phyloP scores from a whole-genome alignment of 2,329 filamentous ascomycete genomes.

The Aureobasidium subglaciale region DNA sequence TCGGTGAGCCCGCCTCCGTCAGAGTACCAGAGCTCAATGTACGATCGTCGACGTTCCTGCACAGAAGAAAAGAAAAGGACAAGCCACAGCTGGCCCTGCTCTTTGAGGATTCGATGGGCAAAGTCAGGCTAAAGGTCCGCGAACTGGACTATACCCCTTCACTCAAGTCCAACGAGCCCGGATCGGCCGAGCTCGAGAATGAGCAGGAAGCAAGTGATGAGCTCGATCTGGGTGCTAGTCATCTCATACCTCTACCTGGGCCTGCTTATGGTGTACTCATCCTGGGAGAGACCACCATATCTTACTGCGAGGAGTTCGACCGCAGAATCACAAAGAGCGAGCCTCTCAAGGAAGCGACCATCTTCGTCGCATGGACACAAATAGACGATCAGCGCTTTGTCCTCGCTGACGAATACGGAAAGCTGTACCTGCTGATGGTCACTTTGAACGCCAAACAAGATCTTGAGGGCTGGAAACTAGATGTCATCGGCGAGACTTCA shows the following conservation, averaged over 20 bases:
- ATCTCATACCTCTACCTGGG: constrained; percentile 54
- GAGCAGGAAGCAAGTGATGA: constrained; percentile 44
- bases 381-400: constrained; percentile 77
- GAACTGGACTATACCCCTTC: constrained; percentile 47
- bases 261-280: constrained; percentile 46
- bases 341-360: constrained; percentile 63
- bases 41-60: constrained; percentile 58
- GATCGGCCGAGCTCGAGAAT: constrained; percentile 48
- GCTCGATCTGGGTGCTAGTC: constrained; percentile 53
- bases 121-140: constrained; percentile 48
- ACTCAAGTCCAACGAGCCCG: constrained; percentile 37
- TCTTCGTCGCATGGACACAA: constrained; percentile 87
- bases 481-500: constrained; percentile 61
- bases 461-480: constrained; percentile 66
- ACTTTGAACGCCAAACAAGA: constrained; percentile 55
- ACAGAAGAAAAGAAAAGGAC: constrained; percentile 39
- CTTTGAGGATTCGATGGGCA: constrained; percentile 55
- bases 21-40: constrained; percentile 62
- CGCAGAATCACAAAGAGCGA: constrained; percentile 44
- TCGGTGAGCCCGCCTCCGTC: constrained; percentile 55
- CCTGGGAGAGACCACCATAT: constrained; percentile 59
- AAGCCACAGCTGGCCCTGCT: constrained; percentile 57
- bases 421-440: constrained; percentile 76
- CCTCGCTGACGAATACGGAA: constrained; percentile 87
- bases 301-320: constrained; percentile 71